Evolutionary conservation across 257 asterid species (phyloP), one percentile per base, ranked within the genome.

Genomic region (Rauvolfia tetraphylla): DNA sequence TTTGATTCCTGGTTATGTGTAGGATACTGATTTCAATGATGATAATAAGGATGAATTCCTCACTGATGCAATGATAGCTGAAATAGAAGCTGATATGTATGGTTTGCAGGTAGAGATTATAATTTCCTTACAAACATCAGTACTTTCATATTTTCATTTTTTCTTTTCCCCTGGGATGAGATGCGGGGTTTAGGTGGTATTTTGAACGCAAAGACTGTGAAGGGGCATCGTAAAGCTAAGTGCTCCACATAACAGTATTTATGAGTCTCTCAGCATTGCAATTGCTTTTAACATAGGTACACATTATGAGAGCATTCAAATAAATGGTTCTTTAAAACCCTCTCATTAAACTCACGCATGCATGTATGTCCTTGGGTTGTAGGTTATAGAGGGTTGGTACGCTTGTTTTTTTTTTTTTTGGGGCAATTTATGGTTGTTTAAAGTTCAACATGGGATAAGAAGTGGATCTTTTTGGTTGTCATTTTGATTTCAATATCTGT

Each of bases 21-120:
- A 90, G 93, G 86, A 85, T 74, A 85, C 61, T 73, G 77, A 75
- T 83, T 84, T 83, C 46, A 53, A 61, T 8, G 81, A 82, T 17
- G 83, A 81, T 46, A 79, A 46, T 41, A 81, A 81, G 41, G 85
- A 83, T 62, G 85, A 81, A 25, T 80, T 84, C 79, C 85, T 91
- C 68, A 87, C 89, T 79, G 96, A 91, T 88, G 93, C 96, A 78
- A 68, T 83, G 90, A 86, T 91, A 71, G 96, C 92, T 83, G 97
- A 91, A 85, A 83, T 89, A 86, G 97, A 91, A 80, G 97, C 97
- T 6, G 92, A 85, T 80, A 69, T 88, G 59, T 90, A 88, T 81
- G 96, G 97, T 75, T 85, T 91, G 76, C 97, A 91, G 96, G 97
- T 88, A 87, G 68, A 71, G 42, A 59, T 70, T 20, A 29, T 68